A percentile compares a stretch with the other conserved stretches of the same genome.
phyloP scores from a whole-genome alignment of 192 early-diverging fungal species.

The Chytriomyces confervae region DNA sequence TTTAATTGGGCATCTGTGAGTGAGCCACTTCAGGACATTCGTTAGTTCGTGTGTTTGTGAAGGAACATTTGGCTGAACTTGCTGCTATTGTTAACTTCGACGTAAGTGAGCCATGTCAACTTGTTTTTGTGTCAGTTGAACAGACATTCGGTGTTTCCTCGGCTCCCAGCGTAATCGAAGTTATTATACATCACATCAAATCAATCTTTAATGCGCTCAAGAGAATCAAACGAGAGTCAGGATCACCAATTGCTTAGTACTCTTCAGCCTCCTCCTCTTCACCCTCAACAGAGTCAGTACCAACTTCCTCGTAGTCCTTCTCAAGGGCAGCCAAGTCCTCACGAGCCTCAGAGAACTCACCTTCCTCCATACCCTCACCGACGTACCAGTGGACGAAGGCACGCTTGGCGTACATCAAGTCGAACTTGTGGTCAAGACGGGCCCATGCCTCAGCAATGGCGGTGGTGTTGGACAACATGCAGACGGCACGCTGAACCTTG shows the following conservation, averaged over 20 bases:
- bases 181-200: no score
- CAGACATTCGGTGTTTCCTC: no score
- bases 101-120: no score
- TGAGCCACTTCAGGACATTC: no score
- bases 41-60: no score
- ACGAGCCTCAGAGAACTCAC: constrained; percentile 99
- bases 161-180: no score
- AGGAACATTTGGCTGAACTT: no score
- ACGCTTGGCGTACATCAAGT: constrained; percentile 99
- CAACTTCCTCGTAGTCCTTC: constrained; percentile 99
- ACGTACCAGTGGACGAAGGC: constrained; percentile 99
- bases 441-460: constrained; percentile 99
- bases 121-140: no score
- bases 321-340: constrained; percentile 99
- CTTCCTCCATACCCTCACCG: constrained; percentile 99
- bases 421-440: constrained; percentile 99
- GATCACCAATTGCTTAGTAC: constrained; percentile 39
- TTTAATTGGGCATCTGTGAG: no score
- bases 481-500: constrained; percentile 89
- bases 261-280: constrained; percentile 79
- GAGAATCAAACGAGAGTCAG: no score
- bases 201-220: no score
- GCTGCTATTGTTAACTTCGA: no score
- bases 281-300: constrained; percentile 89
- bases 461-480: constrained; percentile 99